phyloP scores from a whole-genome alignment of 257 asterid genomes.

The Solanum sitiens region DNA sequence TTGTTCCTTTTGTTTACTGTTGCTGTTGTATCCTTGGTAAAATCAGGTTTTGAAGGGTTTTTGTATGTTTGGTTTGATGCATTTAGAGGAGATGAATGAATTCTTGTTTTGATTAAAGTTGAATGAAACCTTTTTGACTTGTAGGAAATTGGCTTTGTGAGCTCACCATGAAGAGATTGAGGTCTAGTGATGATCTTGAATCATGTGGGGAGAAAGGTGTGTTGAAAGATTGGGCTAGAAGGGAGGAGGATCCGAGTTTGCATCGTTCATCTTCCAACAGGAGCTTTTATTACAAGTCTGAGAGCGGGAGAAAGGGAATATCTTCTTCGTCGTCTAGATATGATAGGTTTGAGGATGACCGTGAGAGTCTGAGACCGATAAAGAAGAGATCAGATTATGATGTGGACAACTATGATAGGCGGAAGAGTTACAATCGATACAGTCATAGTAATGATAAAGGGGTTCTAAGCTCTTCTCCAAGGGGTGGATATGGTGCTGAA shows the following conservation, averaged over 20 bases:
- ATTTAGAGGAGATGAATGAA: background rate
- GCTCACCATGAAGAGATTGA: constrained; percentile 65
- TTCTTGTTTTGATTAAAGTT: background rate
- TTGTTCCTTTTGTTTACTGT: background rate
- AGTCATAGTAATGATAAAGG: constrained; percentile 63
- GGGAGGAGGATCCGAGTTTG: constrained; percentile 50
- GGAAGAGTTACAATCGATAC: constrained; percentile 64
- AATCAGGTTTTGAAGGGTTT: background rate
- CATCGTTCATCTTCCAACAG: constrained; percentile 69
- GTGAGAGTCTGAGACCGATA: constrained; percentile 55
- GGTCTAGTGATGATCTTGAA: constrained; percentile 81
- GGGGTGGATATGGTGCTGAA: constrained; percentile 57
- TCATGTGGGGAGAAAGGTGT: constrained; percentile 64
- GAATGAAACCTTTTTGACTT: constrained; percentile 5
- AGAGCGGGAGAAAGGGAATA: constrained; percentile 53
- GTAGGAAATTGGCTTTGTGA: background rate
- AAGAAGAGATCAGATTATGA: constrained; percentile 68
- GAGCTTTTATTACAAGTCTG: constrained; percentile 66
- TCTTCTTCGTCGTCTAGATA: constrained; percentile 68
- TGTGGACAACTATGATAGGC: constrained; percentile 51
- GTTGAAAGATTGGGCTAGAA: constrained; percentile 75
- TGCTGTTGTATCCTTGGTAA: background rate
- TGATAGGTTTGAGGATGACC: constrained; percentile 71
- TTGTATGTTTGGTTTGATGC: background rate
- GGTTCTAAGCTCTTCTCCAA: constrained; percentile 57